A percentile compares a stretch with the other conserved stretches of the same genome.
Evolutionary conservation across 768 basidiomycete species (phyloP).

Genomic region (Lactarius evosmus): DNA sequence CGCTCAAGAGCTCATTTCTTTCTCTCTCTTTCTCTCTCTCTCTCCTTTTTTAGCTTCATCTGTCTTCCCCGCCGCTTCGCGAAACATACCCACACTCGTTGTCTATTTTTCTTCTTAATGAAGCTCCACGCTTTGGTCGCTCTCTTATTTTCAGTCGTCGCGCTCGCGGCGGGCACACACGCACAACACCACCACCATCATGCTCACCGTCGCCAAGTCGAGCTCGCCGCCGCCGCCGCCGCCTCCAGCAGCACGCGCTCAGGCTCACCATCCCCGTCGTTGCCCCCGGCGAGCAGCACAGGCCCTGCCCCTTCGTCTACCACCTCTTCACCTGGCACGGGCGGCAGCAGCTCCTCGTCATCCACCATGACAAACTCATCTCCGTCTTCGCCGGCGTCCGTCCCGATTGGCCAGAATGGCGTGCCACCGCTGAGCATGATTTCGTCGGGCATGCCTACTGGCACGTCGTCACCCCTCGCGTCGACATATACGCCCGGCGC

Average conservation of each 20-base stretch:
- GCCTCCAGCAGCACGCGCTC: background rate
- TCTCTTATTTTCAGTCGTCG: conserved; percentile 26
- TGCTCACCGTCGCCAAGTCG: conserved; percentile 26
- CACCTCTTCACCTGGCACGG: background rate
- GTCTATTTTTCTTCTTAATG: conserved; percentile 22
- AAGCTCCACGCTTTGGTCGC: conserved; percentile 32
- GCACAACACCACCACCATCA: conserved; percentile 20
- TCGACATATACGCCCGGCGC: conserved; percentile 58
- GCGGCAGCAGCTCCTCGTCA: background rate
- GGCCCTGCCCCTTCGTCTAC: background rate
- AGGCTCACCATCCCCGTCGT: background rate
- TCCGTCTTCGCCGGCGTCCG: background rate
- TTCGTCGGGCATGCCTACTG: conserved; percentile 60
- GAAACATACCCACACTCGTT: conserved; percentile 10
- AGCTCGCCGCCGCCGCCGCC: background rate
- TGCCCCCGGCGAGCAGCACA: background rate
- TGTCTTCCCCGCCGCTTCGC: background rate
- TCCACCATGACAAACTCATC: background rate
- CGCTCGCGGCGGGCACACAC: conserved; percentile 23
- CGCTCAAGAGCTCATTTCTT: background rate
- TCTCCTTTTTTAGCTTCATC: background rate
- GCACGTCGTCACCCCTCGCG: conserved; percentile 46
- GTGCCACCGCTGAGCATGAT: conserved; percentile 60
- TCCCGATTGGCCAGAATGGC: conserved; percentile 18
- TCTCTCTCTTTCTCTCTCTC: background rate